Evolutionary conservation across 1,284 basidiomycete species (phyloP), one percentile per base, ranked within the genome.

Genomic region (Serendipita sp.): DNA sequence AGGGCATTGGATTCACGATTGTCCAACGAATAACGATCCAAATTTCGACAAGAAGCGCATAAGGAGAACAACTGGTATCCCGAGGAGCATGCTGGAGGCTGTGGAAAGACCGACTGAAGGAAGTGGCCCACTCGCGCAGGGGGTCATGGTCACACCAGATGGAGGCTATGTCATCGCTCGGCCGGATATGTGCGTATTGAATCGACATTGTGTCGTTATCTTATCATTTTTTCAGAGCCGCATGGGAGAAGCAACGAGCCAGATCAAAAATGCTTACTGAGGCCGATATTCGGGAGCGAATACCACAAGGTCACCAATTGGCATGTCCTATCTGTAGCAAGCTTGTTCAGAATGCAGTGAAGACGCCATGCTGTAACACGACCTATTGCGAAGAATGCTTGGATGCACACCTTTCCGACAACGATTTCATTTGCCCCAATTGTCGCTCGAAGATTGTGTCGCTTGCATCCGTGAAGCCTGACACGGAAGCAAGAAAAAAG

Each of bases 1-100:
- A 94, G 92, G 93, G 34, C 96, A 99, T 71, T 99, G 96, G 96
- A 99, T 99, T 67, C 95, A 99, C 73, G 92, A 96, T 67, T 99
- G 96, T 71, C 96, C 96, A 0, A 96, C 93, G 2, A 98, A 98
- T 72, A 93, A 91, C 68, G 92, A 99, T 72, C 87, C 91, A 42
- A 91, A 94, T 41, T 96, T 87, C 67, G 92, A 96, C 73, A 91
- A 98, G 69, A 80, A 90, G 65, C 86, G 94, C 34, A 94, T 98
- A 72, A 98, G 98, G 72, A 84, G 96, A 62, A 98, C 96, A 2
- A 99, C 96, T 2, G 96, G 96, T 75, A 96, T 96, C 66, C 96
- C 96, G 6, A 85, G 94, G 67, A 95, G 91, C 70, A 97, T 99
- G 82, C 78, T 99, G 62, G 95, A 96, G 74, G 90, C 93, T 1